Evolutionary conservation across 768 basidiomycete species (phyloP).

Genomic region (Mycena galericulata): DNA sequence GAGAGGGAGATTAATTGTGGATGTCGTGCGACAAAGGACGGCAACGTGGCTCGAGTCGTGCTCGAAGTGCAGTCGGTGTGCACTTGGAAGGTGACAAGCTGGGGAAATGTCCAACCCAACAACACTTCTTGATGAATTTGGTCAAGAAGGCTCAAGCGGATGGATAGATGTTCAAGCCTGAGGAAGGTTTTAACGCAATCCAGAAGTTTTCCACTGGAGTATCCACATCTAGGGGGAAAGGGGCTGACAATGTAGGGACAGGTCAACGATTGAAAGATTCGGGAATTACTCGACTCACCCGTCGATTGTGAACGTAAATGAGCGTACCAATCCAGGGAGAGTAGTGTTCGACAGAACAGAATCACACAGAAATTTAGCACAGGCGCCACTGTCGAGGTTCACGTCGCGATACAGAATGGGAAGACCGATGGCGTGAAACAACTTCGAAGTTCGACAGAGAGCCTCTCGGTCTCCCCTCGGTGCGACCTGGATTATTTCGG

Average conservation of each 20-base stretch:
- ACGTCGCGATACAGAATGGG: conserved; percentile 6
- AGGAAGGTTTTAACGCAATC: background rate
- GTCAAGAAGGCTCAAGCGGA: background rate
- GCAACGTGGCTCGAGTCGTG: no score
- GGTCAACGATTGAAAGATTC: no score
- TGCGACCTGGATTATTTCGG: background rate
- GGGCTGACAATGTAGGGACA: no score
- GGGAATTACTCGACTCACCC: no score
- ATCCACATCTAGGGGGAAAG: no score
- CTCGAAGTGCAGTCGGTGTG: no score
- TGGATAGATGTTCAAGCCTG: background rate
- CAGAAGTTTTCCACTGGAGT: background rate
- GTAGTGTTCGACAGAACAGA: background rate
- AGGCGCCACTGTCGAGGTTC: background rate
- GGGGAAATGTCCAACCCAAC: background rate
- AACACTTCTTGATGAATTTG: background rate
- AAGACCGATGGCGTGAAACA: conserved; percentile 3
- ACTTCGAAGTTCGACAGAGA: conserved; percentile 2
- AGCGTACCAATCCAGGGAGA: background rate
- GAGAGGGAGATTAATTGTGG: no score
- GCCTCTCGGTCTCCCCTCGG: background rate
- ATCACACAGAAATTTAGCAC: background rate
- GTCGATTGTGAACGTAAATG: no score
- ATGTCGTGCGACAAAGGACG: no score
- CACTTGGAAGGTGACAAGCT: background rate